Evolutionary conservation across 257 asterid genomes (phyloP), one percentile per base, ranked within the genome.

Genomic region (Datura wrightii): DNA sequence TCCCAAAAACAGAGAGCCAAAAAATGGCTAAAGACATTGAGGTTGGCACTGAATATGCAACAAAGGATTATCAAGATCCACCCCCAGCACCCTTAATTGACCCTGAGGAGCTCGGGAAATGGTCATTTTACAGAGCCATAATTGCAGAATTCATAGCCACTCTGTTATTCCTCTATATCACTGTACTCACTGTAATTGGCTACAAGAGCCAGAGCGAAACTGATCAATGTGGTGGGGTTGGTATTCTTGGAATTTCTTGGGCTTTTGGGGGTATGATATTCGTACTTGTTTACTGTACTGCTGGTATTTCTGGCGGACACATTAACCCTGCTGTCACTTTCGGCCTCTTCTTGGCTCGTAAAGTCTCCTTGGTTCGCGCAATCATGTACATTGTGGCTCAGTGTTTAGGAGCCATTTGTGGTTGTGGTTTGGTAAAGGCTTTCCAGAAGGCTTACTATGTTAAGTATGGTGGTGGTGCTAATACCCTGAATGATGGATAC

Each of bases 181-280:
- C 97, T 0, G 95, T 92, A 10, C 55, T 93, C 66, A 92, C 97
- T 3, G 97, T 93, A 52, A 93, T 93, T 39, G 97, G 97, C 1
- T 92, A 93, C 94, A 92, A 90, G 69, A 84, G 90, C 86, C 95
- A 92, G 84, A 85, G 88, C 56, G 97, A 86, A 62, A 14, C 82
- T 65, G 88, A 88, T 19, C 7, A 87, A 54, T 93, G 97, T 72
- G 95, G 95, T 58, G 97, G 97, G 76, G 97, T 92, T 44, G 97
- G 97, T 39, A 92, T 93, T 83, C 92, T 93, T 1, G 97, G 97
- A 79, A 93, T 93, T n/a, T 95, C 97, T 1, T 93, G 97, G 97
- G 97, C 97, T 4, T 93, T 92, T 13, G 97, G 97, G 6, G 97
- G 97, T 87, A 93, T 93, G 97, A 93, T 93, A 84, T 93, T 93